A percentile compares a stretch with the other conserved stretches of the same genome.
These are phyloP conservation scores for Camellia sinensis DNA, from an alignment of 148 eudicot genomes.

Conservation along the genomic window DNA sequence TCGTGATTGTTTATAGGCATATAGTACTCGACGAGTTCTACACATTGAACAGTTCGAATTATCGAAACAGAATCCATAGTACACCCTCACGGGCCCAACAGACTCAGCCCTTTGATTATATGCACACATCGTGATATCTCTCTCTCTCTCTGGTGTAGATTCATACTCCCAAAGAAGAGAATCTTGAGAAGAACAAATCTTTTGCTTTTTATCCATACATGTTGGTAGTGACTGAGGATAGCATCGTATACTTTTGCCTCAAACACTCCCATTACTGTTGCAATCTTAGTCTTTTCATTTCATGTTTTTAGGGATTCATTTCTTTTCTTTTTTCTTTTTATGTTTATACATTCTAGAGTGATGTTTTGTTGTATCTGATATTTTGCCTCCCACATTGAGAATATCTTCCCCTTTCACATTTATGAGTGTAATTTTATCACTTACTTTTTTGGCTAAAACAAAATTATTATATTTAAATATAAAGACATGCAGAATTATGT, in stretches of 20 bases:
- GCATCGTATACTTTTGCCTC: conserved; percentile 13
- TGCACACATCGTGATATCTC: neutral
- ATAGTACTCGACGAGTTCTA: too few species aligned
- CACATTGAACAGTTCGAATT: too few species aligned
- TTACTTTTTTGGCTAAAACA: too few species aligned
- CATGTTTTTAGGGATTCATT: too few species aligned
- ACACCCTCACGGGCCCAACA: too few species aligned
- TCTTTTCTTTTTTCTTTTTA: too few species aligned
- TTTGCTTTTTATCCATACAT: neutral
- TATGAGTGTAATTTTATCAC: neutral
- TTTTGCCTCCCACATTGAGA: neutral
- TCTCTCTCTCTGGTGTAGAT: conserved; percentile 1
- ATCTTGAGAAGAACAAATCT: neutral
- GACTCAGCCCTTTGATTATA: too few species aligned
- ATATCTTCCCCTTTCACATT: neutral
- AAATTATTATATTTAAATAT: too few species aligned
- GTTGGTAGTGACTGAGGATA: conserved; percentile 5
- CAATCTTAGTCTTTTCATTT: neutral
- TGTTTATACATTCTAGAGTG: neutral
- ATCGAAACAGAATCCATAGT: too few species aligned
- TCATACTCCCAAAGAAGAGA: conserved; percentile 7
- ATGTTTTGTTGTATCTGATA: neutral
- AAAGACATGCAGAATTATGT: too few species aligned
- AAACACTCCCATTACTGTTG: neutral
- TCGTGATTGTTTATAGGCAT: too few species aligned